Evolutionary conservation across 306 rosid species (phyloP).

Genomic region (Malus fusca): DNA sequence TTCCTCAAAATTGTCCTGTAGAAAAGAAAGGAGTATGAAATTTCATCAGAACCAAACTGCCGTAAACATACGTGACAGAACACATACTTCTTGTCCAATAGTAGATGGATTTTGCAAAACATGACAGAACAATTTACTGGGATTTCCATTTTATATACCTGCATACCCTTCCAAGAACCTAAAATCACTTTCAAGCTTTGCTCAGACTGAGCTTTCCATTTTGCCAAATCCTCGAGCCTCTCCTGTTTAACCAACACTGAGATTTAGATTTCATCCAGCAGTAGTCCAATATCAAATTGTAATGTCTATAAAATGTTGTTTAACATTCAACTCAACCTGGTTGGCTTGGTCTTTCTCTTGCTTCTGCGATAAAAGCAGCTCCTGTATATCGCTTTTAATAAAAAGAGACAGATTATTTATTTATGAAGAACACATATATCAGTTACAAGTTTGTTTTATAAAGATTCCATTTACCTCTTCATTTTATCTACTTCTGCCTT

Average conservation of each 20-base stretch:
- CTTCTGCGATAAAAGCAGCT: slow-evolving; percentile 42
- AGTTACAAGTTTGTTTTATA: neutral
- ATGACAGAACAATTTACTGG: neutral
- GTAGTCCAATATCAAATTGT: slow-evolving; percentile 2
- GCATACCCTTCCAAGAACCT: slow-evolving; percentile 61
- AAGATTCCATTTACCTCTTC: slow-evolving; percentile 52
- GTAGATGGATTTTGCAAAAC: neutral
- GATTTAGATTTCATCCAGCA: slow-evolving; percentile 11
- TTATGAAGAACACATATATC: neutral
- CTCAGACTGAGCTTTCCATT: slow-evolving; percentile 55
- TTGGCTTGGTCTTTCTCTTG: slow-evolving; percentile 28
- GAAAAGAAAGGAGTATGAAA: neutral
- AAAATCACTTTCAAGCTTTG: slow-evolving; percentile 40
- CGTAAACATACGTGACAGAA: neutral
- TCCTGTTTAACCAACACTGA: slow-evolving; percentile 25
- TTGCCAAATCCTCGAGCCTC: slow-evolving; percentile 48
- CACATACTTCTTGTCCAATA: neutral
- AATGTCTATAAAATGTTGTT: slow-evolving; percentile 15
- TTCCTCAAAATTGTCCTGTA: slow-evolving; percentile 61
- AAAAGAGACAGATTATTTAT: slow-evolving; percentile 18
- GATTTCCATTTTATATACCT: slow-evolving; percentile 30
- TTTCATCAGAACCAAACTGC: slow-evolving; percentile 5
- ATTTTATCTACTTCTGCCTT: slow-evolving; percentile 52
- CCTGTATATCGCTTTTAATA: slow-evolving; percentile 64
- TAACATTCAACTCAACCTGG: slow-evolving; percentile 43